Conservation (phyloP, 148 eudicot genomes). For the Drosera capensis region DNA sequence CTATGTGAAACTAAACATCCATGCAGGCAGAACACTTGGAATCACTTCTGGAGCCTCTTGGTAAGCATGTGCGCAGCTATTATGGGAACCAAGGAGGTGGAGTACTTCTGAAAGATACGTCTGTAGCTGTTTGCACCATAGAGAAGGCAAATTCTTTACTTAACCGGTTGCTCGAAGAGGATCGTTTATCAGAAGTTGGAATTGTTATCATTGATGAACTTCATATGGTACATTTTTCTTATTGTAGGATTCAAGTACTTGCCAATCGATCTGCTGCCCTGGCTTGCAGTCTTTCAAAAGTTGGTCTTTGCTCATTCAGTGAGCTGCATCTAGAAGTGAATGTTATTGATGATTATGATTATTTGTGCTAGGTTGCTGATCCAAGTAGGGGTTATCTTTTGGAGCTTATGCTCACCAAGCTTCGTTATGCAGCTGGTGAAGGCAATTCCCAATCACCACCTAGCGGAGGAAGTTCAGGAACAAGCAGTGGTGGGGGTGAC, state of each 20-base stretch:
- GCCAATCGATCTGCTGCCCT: neutral
- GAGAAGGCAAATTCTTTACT: conserved; percentile 97
- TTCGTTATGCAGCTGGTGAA: conserved; percentile 96
- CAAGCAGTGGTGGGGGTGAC: conserved; percentile 69
- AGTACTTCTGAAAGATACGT: conserved; percentile 84
- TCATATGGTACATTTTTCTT: conserved; percentile 62
- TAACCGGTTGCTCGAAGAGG: conserved; percentile 89
- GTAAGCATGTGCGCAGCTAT: conserved; percentile 90
- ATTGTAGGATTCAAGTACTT: conserved; percentile 1
- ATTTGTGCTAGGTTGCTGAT: conserved; percentile 75
- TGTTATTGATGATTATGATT: conserved; percentile 9
- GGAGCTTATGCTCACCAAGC: conserved; percentile 95
- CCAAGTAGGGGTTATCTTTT: conserved; percentile 93
- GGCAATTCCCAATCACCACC: conserved; percentile 66
- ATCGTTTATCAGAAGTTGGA: conserved; percentile 92
- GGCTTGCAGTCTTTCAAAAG: neutral
- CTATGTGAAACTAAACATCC: neutral
- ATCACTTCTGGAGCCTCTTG: conserved; percentile 74
- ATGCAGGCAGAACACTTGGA: conserved; percentile 91
- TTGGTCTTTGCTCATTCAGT: neutral
- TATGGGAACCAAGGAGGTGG: conserved; percentile 98
- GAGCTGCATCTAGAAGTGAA: neutral
- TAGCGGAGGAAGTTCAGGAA: conserved; percentile 82
- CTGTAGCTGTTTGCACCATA: conserved; percentile 95
- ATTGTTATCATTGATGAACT: conserved; percentile 95